Evolutionary conservation across 345 rosid genomes (phyloP), one percentile per base, ranked within the genome.

Genomic region (Eucalyptus cladocalyx): DNA sequence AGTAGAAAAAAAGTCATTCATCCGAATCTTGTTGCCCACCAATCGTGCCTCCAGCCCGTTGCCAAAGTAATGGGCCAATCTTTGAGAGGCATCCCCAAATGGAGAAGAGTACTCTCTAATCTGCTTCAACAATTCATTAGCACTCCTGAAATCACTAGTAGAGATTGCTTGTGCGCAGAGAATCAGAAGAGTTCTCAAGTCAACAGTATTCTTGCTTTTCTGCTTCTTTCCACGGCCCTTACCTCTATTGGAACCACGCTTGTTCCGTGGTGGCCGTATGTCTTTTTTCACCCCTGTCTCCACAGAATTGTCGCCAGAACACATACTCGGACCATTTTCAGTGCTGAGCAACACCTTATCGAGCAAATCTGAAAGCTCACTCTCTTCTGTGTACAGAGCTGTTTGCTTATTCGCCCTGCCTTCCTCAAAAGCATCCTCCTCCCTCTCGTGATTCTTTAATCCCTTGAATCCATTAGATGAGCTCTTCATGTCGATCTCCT

Each of bases 21-120:
- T 90, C 90, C 48, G 90, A 23, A 91, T 54, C 23, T 94, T 96
- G 13, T 90, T 91, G 43, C 96, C 96, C 54, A 89, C 93, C 90
- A 97, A 88, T 53, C 99, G 98, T 5, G 96, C 96, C 91, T 97
- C 96, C 14, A 97, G 97, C 80, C 96, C 98, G 91, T 94, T 94
- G 37, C 96, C 98, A 43, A 97, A 97, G 94, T 90, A 94, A 93
- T 97, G 93, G 86, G 99, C 97, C 88, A 97, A 80, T 87, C 99
- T 95, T 91, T 97, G 98, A 86, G 95, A 91, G 10, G 94, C 95
- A 90, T 96, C 98, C 50, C 99, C 99, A 6, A 72, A 80, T 67
- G 94, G 93, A 15, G 99, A 96, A 69, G 96, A 91, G 85, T 96
- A 94, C 89, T 95, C 92, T 94, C 95, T 92, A 91, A 96, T 94